These are phyloP conservation scores for Pterocarpus santalinus DNA, from an alignment of 306 rosid species.

Conservation along the genomic window DNA sequence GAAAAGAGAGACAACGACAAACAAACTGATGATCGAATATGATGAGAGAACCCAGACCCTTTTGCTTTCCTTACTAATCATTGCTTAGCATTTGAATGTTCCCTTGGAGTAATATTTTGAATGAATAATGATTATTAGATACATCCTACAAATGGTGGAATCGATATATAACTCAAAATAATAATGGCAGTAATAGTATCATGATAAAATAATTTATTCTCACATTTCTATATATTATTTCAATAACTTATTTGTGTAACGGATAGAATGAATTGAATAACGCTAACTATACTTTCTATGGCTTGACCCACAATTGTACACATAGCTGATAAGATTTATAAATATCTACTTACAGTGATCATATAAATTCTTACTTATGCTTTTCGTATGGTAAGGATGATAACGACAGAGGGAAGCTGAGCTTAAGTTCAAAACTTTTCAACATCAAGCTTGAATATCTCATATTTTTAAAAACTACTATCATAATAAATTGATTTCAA, in stretches of 20 bases:
- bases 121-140: neutral
- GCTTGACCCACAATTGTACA: neutral
- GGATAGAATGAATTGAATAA: no score
- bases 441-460: no score
- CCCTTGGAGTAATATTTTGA: neutral
- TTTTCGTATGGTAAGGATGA: neutral
- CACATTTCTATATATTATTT: neutral
- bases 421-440: neutral
- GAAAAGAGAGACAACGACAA: neutral
- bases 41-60: neutral
- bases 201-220: neutral
- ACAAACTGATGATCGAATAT: neutral
- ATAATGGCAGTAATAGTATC: neutral
- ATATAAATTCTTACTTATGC: neutral
- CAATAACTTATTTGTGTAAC: neutral
- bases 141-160: neutral
- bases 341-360: neutral
- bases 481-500: no score
- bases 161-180: neutral
- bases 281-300: no score
- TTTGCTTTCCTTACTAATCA: neutral
- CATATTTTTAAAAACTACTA: no score
- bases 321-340: neutral
- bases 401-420: neutral
- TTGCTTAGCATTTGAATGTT: neutral